Conservation (phyloP, 768 basidiomycete species). For the Rhizopogon roseolus region DNA sequence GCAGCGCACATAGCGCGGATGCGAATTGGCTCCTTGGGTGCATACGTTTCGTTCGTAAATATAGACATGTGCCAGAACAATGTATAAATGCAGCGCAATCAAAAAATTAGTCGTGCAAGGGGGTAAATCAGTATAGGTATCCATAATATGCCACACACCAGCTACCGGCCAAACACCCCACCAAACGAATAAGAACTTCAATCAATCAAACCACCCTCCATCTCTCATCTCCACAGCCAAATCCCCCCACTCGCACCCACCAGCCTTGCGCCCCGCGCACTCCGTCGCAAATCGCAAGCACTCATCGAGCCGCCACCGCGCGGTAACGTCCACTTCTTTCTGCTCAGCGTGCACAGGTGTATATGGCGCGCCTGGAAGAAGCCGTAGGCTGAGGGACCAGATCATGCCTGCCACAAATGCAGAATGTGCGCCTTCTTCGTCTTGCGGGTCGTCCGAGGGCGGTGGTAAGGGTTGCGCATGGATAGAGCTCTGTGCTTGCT, state of each 20-base stretch:
- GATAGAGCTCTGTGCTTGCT: not conserved
- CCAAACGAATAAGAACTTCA: not conserved
- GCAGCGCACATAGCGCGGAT: no score
- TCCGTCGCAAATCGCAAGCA: constrained; percentile 85
- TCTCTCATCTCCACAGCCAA: constrained; percentile 68
- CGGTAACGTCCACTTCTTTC: constrained; percentile 35
- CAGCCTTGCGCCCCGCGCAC: constrained; percentile 70
- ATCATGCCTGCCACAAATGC: constrained; percentile 90
- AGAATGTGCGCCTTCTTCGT: constrained; percentile 76
- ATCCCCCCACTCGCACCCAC: constrained; percentile 58
- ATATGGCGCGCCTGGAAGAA: constrained; percentile 76
- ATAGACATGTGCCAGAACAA: no score
- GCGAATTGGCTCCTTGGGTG: no score
- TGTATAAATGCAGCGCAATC: no score
- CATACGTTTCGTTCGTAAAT: no score
- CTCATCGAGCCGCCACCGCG: constrained; percentile 77
- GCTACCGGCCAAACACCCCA: no score
- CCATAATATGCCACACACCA: not conserved
- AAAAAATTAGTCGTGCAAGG: no score
- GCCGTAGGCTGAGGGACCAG: constrained; percentile 65
- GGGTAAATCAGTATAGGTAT: not conserved
- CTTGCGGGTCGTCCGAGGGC: constrained; percentile 42
- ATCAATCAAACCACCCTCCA: constrained; percentile 70
- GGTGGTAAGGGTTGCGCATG: constrained; percentile 2
- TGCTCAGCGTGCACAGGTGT: constrained; percentile 37